These are phyloP conservation scores for Nadsonia commutata DNA, from an alignment of 1,139 yeast genomes.

Conservation along the genomic window DNA sequence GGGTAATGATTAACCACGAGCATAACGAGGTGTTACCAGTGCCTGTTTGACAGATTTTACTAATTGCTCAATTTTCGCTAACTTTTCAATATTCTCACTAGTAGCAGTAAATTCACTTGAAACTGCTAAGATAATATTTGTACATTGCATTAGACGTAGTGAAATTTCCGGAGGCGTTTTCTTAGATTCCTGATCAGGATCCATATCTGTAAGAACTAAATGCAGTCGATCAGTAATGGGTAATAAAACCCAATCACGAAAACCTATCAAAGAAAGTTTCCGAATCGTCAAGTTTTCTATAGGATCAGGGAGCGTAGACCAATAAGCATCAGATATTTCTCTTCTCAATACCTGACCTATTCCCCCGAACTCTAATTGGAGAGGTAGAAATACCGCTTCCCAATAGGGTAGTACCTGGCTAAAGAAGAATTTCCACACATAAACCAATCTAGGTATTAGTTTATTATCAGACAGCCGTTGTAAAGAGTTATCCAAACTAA, in stretches of 20 bases:
- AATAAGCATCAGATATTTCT: slow-evolving; percentile 23
- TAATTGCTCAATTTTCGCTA: slow-evolving; percentile 3
- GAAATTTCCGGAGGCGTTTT: slow-evolving; percentile 2
- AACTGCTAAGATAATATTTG: background rate
- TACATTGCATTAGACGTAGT: slow-evolving; percentile 1
- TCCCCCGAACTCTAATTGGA: slow-evolving; percentile 37
- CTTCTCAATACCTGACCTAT: slow-evolving; percentile 21
- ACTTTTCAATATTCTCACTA: slow-evolving; percentile 2
- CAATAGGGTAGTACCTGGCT: slow-evolving; percentile 39
- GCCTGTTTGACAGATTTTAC: slow-evolving; percentile 2
- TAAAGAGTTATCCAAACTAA: slow-evolving; percentile 26
- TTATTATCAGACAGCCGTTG: slow-evolving; percentile 14
- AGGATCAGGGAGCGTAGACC: slow-evolving; percentile 23
- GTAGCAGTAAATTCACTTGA: slow-evolving; percentile 1
- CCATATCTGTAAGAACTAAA: slow-evolving; percentile 1
- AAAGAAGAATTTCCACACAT: slow-evolving; percentile 42
- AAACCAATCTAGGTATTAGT: slow-evolving; percentile 20
- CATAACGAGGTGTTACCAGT: too few relatives aligned
- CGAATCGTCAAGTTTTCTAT: slow-evolving; percentile 21
- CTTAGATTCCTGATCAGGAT: slow-evolving; percentile 1
- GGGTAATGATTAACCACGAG: too few relatives aligned
- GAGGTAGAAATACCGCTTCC: slow-evolving; percentile 44
- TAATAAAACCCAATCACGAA: slow-evolving; percentile 22
- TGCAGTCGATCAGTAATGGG: slow-evolving; percentile 31
- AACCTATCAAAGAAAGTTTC: slow-evolving; percentile 20